These are phyloP conservation scores for Juglanconis sp. DNA, from an alignment of 2,329 filamentous ascomycete genomes.

Conservation along the genomic window DNA sequence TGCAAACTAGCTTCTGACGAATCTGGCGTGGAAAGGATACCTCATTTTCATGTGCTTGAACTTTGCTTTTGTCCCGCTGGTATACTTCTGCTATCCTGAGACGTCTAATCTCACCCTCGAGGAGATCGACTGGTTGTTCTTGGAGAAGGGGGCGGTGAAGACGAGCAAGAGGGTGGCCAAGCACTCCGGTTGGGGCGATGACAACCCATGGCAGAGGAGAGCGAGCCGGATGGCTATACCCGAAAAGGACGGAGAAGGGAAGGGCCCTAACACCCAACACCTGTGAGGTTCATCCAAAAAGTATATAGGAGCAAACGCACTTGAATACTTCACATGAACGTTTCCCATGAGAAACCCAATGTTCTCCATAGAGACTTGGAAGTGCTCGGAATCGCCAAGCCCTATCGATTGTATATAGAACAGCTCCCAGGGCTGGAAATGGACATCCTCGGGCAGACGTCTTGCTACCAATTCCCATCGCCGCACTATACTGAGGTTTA, in stretches of 20 bases:
- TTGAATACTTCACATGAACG: too few relatives aligned
- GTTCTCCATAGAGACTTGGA: too few relatives aligned
- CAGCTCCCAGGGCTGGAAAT: too few relatives aligned
- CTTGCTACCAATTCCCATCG: too few relatives aligned
- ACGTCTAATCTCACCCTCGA: slow-evolving; percentile 47
- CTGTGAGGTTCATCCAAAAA: too few relatives aligned
- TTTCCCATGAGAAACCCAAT: too few relatives aligned
- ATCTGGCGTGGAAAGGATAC: slow-evolving; percentile 48
- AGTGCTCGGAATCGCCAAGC: too few relatives aligned
- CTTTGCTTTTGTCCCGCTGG: slow-evolving; percentile 38
- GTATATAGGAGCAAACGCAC: too few relatives aligned
- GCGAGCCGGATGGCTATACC: slow-evolving; percentile 1
- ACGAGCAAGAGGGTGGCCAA: slow-evolving; percentile 14
- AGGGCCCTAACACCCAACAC: not conserved
- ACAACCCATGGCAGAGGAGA: slow-evolving; percentile 16
- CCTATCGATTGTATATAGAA: too few relatives aligned
- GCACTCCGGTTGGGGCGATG: slow-evolving; percentile 12
- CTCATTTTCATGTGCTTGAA: slow-evolving; percentile 51
- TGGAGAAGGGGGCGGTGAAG: slow-evolving; percentile 17
- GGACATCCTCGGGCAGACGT: too few relatives aligned
- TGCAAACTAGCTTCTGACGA: slow-evolving; percentile 33
- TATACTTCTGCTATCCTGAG: slow-evolving; percentile 50
- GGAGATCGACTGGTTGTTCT: slow-evolving; percentile 49
- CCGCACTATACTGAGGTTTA: too few relatives aligned
- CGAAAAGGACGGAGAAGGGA: not conserved